Conservation (phyloP, 1,139 yeast genomes). For the Geotrichum restrictum region DNA sequence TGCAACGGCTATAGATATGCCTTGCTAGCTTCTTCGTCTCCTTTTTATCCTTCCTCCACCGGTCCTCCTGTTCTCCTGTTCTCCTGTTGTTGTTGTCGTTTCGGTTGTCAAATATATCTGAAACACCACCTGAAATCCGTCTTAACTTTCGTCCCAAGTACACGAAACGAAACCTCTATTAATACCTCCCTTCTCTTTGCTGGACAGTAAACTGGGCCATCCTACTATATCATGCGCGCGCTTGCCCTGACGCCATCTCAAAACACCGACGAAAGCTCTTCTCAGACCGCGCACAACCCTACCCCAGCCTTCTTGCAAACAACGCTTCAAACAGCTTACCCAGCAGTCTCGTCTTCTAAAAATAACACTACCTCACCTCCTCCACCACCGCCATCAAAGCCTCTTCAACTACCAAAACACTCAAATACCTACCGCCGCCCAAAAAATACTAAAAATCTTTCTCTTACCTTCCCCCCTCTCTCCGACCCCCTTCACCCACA, state of each 20-base stretch:
- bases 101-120: too few species aligned
- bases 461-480: conserved; percentile 5
- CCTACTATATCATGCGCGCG: background rate
- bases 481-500: background rate
- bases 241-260: background rate
- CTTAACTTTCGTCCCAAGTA: too few species aligned
- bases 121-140: too few species aligned
- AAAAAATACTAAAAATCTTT: conserved; percentile 15
- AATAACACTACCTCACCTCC: conserved; percentile 2
- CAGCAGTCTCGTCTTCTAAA: background rate
- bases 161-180: too few species aligned
- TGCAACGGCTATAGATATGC: too few species aligned
- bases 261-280: background rate
- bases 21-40: too few species aligned
- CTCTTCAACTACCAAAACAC: conserved; percentile 10
- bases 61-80: too few species aligned
- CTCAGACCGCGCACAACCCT: background rate
- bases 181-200: too few species aligned
- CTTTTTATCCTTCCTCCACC: too few species aligned
- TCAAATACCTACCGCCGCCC: conserved; percentile 7
- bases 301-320: background rate
- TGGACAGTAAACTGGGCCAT: too few species aligned
- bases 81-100: too few species aligned
- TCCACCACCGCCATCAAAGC: conserved; percentile 5
- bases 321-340: too few species aligned